Base-by-base conservation (phyloP, 352 stramenopile species). In the Aphanomyces cochlioides region DNA sequence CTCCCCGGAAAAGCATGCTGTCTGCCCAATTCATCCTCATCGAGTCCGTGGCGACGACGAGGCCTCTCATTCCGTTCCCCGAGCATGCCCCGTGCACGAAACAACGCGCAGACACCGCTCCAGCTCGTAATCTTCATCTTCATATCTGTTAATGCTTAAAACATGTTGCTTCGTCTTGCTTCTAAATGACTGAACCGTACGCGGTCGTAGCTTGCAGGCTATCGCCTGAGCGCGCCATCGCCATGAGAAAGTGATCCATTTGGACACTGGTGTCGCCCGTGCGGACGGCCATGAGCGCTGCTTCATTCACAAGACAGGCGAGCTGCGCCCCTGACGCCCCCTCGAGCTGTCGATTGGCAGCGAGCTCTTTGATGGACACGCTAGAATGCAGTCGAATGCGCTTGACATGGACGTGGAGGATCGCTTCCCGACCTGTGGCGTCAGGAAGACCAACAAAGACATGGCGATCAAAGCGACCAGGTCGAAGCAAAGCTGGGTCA, bases 391-490 rank as follows among this genome's bases (percentile, higher is more conserved):
- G 70, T 5, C 79, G 77, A 13, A 93, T 83, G 37, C 78, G 78
- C 41, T 85, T 84, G 43, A 74, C 80, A 56, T 93, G 85, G 4
- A 93, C 83, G 15, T 80, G 74, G 36, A 95, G 66, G 65, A 95
- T 93, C 36, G 81, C 84, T 28, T 93, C 88, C 36, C 96, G 89
- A 7, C 94, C 95, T 41, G 90, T 90, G 54, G 86, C 83, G 75
- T 99, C 92, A 0, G 96, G 95, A 7, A 98, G 75, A 38, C 97
- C 93, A 5, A 99, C 95, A 57, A 96, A 97, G 28, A 99, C 92
- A 76, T 98, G 96, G 28, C 95, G 89, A 72, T 99, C 96, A 71
- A 99, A 98, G 67, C 96, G 91, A 10, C 96, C 96, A 12, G 96
- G 95, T 28, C 96, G 90, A 67, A 97, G 92, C n/a, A 99, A 77